These are phyloP conservation scores for Heterobasidion irregulare DNA, from an alignment of 1,284 basidiomycete species.

Conservation along the genomic window DNA sequence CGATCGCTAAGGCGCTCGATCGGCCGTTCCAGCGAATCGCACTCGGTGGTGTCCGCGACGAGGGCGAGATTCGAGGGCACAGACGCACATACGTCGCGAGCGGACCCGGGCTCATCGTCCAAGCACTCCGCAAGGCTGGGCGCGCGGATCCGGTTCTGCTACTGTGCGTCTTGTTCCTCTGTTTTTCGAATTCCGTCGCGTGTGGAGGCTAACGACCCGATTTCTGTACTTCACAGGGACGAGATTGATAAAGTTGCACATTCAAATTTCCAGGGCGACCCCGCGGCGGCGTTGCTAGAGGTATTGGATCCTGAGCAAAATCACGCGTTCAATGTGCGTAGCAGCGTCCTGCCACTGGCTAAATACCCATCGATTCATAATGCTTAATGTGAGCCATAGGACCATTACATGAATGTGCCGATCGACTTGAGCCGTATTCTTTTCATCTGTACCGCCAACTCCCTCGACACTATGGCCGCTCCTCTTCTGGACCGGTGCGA, in stretches of 20 bases:
- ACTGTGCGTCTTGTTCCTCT: conserved; percentile 41
- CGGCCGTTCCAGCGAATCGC: conserved; percentile 89
- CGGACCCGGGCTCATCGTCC: conserved; percentile 81
- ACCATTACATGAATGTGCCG: conserved; percentile 89
- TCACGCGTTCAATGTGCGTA: conserved; percentile 66
- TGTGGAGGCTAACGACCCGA: neutral
- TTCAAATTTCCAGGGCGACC: conserved; percentile 85
- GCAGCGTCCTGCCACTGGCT: neutral
- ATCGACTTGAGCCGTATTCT: conserved; percentile 82
- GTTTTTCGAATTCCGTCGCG: conserved; percentile 7
- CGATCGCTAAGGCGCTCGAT: conserved; percentile 75
- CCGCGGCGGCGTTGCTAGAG: conserved; percentile 80
- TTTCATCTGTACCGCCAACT: conserved; percentile 87
- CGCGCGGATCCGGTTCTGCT: conserved; percentile 74
- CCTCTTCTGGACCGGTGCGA: conserved; percentile 77
- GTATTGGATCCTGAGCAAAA: conserved; percentile 93
- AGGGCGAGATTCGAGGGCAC: conserved; percentile 87
- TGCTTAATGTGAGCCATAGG: conserved; percentile 31
- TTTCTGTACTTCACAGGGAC: conserved; percentile 37
- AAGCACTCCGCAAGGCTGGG: conserved; percentile 83
- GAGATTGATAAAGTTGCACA: conserved; percentile 87
- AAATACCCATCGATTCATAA: neutral
- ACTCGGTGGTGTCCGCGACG: conserved; percentile 87
- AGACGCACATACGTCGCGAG: conserved; percentile 87
- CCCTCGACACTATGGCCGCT: conserved; percentile 81